These are phyloP conservation scores for Kalanchoe fedtschenkoi DNA, from an alignment of 164 flowering plant genomes.

Conservation along the genomic window DNA sequence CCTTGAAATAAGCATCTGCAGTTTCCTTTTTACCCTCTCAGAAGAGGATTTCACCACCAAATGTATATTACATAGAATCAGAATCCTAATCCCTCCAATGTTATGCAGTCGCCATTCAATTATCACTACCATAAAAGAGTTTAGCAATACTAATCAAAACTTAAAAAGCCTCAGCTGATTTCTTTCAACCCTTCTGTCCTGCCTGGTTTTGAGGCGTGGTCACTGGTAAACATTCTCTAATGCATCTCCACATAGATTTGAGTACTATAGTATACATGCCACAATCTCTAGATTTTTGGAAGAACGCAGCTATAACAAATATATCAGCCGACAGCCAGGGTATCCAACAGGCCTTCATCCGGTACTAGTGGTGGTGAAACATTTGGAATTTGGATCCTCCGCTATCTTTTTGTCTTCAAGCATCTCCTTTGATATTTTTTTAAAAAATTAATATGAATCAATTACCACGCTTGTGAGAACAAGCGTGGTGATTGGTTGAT, in stretches of 20 bases:
- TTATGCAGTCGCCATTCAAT: conserved; percentile 73
- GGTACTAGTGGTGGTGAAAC: conserved; percentile 53
- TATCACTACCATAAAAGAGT: conserved; percentile 83
- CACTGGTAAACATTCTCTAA: conserved; percentile 92
- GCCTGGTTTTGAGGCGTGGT: conserved; percentile 94
- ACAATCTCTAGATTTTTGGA: conserved; percentile 89
- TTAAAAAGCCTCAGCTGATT: conserved; percentile 98
- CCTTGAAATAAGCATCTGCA: too few relatives aligned
- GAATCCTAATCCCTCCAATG: conserved; percentile 22
- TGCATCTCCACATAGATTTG: conserved; percentile 95
- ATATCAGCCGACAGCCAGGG: conserved; percentile 89
- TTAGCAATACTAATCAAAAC: conserved; percentile 95
- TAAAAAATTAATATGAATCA: too few relatives aligned
- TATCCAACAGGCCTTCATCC: conserved; percentile 76
- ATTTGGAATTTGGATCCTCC: conserved; percentile 12
- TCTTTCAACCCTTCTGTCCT: conserved; percentile 68
- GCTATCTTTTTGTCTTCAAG: conserved; percentile 21
- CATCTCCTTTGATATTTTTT: conserved; percentile 80
- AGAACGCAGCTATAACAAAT: conserved; percentile 89
- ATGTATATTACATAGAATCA: not conserved
- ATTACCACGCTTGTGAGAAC: too few relatives aligned
- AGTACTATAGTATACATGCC: conserved; percentile 89
- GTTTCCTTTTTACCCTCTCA: too few relatives aligned
- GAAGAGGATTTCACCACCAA: not conserved
- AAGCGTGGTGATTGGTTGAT: too few relatives aligned